A percentile compares a stretch with the other conserved stretches of the same genome.
phyloP scores from a whole-genome alignment of 306 rosid species.

The Ochetophila trinervis region DNA sequence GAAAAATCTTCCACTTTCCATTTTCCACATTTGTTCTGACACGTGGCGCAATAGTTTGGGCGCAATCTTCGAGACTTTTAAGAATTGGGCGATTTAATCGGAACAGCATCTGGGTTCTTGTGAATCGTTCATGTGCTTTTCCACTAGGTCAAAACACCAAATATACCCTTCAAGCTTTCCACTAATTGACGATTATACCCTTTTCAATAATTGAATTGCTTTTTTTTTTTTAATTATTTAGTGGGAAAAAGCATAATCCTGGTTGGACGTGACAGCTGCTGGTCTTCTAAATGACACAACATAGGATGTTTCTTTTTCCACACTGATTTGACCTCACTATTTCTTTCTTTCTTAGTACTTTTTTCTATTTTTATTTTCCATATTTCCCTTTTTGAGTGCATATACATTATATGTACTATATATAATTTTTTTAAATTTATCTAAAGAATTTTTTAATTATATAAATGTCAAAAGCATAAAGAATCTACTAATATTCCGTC shows the following conservation, averaged over 20 bases:
- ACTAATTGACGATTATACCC: neutral
- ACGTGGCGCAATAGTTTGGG: slow-evolving; percentile 21
- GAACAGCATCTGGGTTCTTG: neutral
- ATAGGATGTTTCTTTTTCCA: neutral
- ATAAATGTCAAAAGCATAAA: too few relatives aligned
- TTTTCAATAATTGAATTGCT: neutral
- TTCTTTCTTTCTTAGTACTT: too few relatives aligned
- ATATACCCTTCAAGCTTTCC: neutral
- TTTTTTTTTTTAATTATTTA: neutral
- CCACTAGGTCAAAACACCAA: neutral
- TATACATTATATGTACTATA: too few relatives aligned
- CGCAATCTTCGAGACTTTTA: too few relatives aligned
- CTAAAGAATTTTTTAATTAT: too few relatives aligned
- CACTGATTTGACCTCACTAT: neutral
- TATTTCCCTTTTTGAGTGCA: too few relatives aligned
- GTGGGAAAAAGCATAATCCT: neutral
- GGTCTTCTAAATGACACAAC: neutral
- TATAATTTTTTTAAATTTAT: too few relatives aligned
- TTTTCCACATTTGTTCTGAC: slow-evolving; percentile 14
- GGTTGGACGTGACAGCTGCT: slow-evolving; percentile 7
- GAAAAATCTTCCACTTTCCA: neutral
- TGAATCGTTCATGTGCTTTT: slow-evolving; percentile 25
- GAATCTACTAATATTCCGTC: too few relatives aligned
- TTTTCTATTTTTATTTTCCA: too few relatives aligned
- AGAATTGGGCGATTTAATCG: neutral